Conservation (phyloP, 2,329 filamentous ascomycete genomes). For the Aspergillus ochraceoroseus region DNA sequence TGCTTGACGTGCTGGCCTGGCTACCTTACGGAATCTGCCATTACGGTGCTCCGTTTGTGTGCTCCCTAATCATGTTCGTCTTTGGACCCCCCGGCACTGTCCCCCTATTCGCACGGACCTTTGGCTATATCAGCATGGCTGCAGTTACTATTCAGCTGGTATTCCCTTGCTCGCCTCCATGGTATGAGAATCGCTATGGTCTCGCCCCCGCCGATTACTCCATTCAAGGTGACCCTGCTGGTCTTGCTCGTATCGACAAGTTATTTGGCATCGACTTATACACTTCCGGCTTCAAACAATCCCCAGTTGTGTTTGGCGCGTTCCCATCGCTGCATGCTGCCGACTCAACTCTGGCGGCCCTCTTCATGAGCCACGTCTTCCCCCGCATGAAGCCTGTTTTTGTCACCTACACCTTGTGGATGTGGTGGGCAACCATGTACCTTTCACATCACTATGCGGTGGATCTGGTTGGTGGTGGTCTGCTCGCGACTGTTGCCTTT, state of each 20-base stretch:
- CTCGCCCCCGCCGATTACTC: conserved; percentile 87
- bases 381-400: conserved; percentile 75
- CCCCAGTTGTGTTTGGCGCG: conserved; percentile 87
- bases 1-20: conserved; percentile 86
- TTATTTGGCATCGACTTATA: conserved; percentile 91
- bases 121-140: conserved; percentile 86
- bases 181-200: conserved; percentile 93
- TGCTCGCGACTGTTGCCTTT: conserved; percentile 72
- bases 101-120: conserved; percentile 77
- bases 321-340: conserved; percentile 91
- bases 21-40: conserved; percentile 88
- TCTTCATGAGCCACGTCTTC: conserved; percentile 92
- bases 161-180: conserved; percentile 91
- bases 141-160: conserved; percentile 83
- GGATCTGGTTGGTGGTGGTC: conserved; percentile 79
- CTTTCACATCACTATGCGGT: conserved; percentile 95
- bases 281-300: conserved; percentile 84
- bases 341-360: conserved; percentile 79
- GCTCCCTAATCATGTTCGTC: conserved; percentile 74
- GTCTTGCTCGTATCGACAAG: conserved; percentile 79
- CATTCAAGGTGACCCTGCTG: conserved; percentile 83
- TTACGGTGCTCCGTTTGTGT: conserved; percentile 78
- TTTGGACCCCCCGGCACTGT: conserved; percentile 82
- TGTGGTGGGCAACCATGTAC: conserved; percentile 99
- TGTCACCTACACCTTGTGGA: conserved; percentile 79